Evolutionary conservation across 768 basidiomycete genomes (phyloP), one percentile per base, ranked within the genome.

Genomic region (Leccinum boreale): DNA sequence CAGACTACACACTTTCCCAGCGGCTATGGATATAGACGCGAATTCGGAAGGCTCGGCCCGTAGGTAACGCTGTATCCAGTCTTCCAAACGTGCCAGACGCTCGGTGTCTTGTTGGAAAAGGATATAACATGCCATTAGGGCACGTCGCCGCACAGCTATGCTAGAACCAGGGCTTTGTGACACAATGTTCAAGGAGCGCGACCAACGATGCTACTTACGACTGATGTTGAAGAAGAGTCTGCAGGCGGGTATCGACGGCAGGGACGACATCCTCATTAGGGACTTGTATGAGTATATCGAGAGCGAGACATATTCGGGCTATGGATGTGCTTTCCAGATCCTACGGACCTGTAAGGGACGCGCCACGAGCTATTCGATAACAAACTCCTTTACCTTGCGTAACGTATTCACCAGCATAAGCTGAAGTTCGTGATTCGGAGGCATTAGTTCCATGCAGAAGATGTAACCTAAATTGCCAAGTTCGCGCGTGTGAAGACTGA

Each of bases 371-470:
- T 8, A 59, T 29, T 50, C 10, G 44, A 31, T 28, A 17, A 35
- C 10, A 53, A 49, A 5, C 35, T 28, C 7, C 46, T 68, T 56
- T 64, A 85, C 92, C 80, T 94, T 94, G 60, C 90, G 85, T 33
- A 92, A 68, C 5, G 92, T 92, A 63, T 94, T 94, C 57, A 94
- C 85, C 21, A 93, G 79, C 87, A 94, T 92, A 23, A 94, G 75
- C 52, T 84, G 81, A 31, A 92, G 75, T 58, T 92, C 90, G 65
- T 92, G 84, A 36, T 79, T 70, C 8, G 74, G 65, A 39, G 84
- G 81, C 85, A 94, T 90, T 21, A 90, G 70, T 66, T 89, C 84
- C 53, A 79, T 71, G 66, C 91, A 92, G 67, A 90, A 92, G 7
- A 87, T 71, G 73, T 93, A 93, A 12, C 90, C 91, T 94, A 62